phyloP scores from a whole-genome alignment of 495 filamentous ascomycete genomes.

The Friedmanniomyces simplex region DNA sequence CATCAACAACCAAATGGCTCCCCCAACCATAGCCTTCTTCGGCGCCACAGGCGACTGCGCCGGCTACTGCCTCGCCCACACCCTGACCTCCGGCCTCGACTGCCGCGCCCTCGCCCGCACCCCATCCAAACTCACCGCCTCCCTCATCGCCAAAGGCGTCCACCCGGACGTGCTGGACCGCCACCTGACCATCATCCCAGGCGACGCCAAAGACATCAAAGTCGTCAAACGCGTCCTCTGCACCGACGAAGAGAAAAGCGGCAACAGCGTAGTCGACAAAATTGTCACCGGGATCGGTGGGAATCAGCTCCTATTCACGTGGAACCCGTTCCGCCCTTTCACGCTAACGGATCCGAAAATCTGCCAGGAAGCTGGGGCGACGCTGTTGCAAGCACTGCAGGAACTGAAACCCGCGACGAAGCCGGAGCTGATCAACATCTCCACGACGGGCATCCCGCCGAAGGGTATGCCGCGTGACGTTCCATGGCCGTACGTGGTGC shows the following conservation, averaged over 20 bases:
- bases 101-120: constrained; percentile 41
- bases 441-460: constrained; percentile 43
- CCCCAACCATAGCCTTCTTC: constrained; percentile 42
- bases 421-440: constrained; percentile 41
- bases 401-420: constrained; percentile 19
- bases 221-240: constrained; percentile 24
- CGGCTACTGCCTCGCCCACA: constrained; percentile 31
- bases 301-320: constrained; percentile 18
- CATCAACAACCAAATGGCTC: not conserved
- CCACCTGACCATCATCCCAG: constrained; percentile 30
- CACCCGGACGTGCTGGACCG: constrained; percentile 10
- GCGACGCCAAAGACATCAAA: constrained; percentile 22
- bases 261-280: constrained; percentile 24
- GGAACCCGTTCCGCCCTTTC: constrained; percentile 24
- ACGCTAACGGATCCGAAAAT: constrained; percentile 46
- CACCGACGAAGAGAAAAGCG: not conserved
- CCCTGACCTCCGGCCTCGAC: constrained; percentile 21
- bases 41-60: constrained; percentile 46
- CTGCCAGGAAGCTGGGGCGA: constrained; percentile 41
- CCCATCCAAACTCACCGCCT: constrained; percentile 47
- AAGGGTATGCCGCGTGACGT: constrained; percentile 38
- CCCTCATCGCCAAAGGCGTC: constrained; percentile 30
- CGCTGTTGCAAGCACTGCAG: constrained; percentile 38
- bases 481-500: constrained; percentile 38
- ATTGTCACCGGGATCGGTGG: constrained; percentile 30